Evolutionary conservation across 768 basidiomycete genomes (phyloP).

Genomic region (Cyclocybe aegerita): DNA sequence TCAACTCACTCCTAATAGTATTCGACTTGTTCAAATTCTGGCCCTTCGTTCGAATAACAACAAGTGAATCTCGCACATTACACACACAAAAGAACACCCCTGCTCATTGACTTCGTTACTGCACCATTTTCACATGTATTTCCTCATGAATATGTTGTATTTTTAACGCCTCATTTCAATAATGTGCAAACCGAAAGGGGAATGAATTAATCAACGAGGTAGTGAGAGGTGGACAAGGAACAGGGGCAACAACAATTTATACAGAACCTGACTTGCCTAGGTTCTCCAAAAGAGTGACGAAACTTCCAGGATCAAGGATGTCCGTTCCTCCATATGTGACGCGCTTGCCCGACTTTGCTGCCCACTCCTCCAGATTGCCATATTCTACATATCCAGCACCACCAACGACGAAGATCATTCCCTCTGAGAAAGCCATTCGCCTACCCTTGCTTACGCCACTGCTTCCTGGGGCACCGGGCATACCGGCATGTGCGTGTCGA

Average conservation of each 20-base stretch:
- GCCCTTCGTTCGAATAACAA: slow-evolving; percentile 63
- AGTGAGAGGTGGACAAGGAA: too few relatives aligned
- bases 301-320: slow-evolving; percentile 86
- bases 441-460: slow-evolving; percentile 39
- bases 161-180: not conserved
- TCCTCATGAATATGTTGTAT: slow-evolving; percentile 4
- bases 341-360: slow-evolving; percentile 72
- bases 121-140: slow-evolving; percentile 2
- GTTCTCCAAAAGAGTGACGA: slow-evolving; percentile 68
- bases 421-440: slow-evolving; percentile 82
- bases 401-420: slow-evolving; percentile 92
- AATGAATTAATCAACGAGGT: slow-evolving; percentile 5
- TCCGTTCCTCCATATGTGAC: slow-evolving; percentile 97
- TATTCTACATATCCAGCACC: slow-evolving; percentile 98
- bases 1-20: slow-evolving; percentile 35
- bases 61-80: slow-evolving; percentile 30
- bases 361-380: slow-evolving; percentile 95
- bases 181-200: not conserved
- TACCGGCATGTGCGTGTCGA: slow-evolving; percentile 48
- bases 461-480: slow-evolving; percentile 54
- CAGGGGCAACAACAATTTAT: not conserved
- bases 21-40: slow-evolving; percentile 80
- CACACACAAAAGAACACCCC: slow-evolving; percentile 1
- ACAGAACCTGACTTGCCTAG: slow-evolving; percentile 50
- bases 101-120: slow-evolving; percentile 1